Base-by-base conservation (phyloP, 306 rosid species). In the Gastrolobium villosum region DNA sequence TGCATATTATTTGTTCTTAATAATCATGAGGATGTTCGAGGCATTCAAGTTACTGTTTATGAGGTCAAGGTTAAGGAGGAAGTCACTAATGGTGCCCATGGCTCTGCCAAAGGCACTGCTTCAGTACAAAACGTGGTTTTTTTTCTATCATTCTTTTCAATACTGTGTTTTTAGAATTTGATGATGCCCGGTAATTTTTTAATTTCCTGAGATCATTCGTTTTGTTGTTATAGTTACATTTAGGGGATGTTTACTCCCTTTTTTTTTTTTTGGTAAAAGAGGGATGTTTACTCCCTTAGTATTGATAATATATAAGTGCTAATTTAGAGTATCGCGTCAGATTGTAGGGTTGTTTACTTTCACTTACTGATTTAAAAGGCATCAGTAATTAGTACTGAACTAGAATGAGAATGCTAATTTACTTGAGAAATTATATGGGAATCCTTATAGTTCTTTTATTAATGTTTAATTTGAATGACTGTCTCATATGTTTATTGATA, bases 81-180 rank as follows among this genome's bases (percentile, higher is more conserved):
- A 75, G 65, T 36, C 56, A 40, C 77, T 53, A 82, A 74, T 35
- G 82, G 77, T 75, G 79, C 70, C 76, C 82, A 83, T 71, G 80
- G 86, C 67, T 35, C 71, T 49, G 54, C 63, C 41, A 83, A 84
- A 26, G 91, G 88, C 57, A 83, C 63, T 79, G 88, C 83, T 72
- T 50, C 87, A 54, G 65, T 67, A 44, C 84, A 84, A 52, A 90
- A 88, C 65, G 97, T 94, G 85, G 88, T 20, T 20, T 20, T 20
- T 20, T 20, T 20, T 20, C 26, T 20, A 20, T 20, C 26, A 1
- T 20, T 20, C 26, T 20, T 20, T 20, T 45, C n/a, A 4, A 4
- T 52, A 0, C 62, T 30, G 6, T 56, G 34, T 72, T 8, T 15
- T 65, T 3, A 46, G 34, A 31, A 7, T 46, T 65, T 43, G 3